Base-by-base conservation (phyloP, 495 filamentous ascomycete species). In the Daldinia grandis region DNA sequence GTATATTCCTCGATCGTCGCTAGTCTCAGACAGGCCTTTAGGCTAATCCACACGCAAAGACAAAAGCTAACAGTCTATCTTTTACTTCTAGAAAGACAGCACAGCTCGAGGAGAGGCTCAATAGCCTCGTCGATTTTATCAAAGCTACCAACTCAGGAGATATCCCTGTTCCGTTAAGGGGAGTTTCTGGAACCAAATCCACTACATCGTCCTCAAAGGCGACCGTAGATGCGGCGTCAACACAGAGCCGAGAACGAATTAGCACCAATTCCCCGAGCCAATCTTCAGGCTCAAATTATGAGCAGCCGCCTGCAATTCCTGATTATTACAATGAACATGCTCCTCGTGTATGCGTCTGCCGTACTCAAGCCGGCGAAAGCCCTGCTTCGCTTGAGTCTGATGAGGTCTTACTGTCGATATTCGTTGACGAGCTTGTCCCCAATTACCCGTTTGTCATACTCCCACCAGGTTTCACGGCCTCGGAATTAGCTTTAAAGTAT, bases 401-500 rank as follows among this genome's bases (percentile, higher is more conserved):
- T 30, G 80, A 83, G 28, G 66, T 71, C 5, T 72, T 80, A 7
- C 50, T 82, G 30, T 71, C 75, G 17, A 79, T 69, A 12, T 83
- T 78, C 60, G 69, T 72, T 14, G 64, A 72, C 19, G 65, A 76
- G 35, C 62, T 83, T 38, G 75, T 75, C 62, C 76, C 78, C 2
- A 71, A 70, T 17, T 81, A 76, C 19, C 80, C 81, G 1, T 83
- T 83, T 53, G 79, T 83, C 24, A 49, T 76, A 24, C 44, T 82
- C 28, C 78, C 79, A 2, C 27, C 66, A 8, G 68, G 73, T 25
- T 69, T 65, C 12, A 57, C 74, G 0, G 72, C 75, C 0, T 30
- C 72, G 5, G 69, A 76, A 8, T 38, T 81, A 0, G 61, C 58
- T 14, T 64, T 54, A 0, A 71, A 57, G 6, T 59, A 66, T 9